Percentiles rank a stretch among this genome's conserved stretches.
These are phyloP conservation scores for Urtica urens DNA, from an alignment of 306 rosid species.

Conservation along the genomic window DNA sequence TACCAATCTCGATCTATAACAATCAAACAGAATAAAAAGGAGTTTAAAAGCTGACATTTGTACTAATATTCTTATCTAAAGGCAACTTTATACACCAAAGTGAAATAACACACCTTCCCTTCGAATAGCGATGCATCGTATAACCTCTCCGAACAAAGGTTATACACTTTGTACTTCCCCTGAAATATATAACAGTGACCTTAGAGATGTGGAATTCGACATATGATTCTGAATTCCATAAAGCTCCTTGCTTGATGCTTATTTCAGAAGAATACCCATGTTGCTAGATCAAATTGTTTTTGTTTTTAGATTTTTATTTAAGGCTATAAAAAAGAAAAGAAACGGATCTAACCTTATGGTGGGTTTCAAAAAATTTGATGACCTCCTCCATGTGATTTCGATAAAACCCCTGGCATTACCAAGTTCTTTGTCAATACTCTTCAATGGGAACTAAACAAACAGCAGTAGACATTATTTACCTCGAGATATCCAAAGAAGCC, in stretches of 20 bases:
- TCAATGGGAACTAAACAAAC: slow-evolving; percentile 9
- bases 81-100: slow-evolving; percentile 16
- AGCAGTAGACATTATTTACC: slow-evolving; percentile 31
- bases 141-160: slow-evolving; percentile 95
- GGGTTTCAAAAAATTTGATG: slow-evolving; percentile 67
- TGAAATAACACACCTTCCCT: slow-evolving; percentile 61
- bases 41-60: too few species aligned
- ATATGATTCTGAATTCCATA: too few species aligned
- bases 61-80: too few species aligned
- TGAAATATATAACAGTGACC: slow-evolving; percentile 24
- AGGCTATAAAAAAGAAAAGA: neutral
- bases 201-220: slow-evolving; percentile 15
- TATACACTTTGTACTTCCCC: slow-evolving; percentile 94
- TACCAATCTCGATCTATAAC: too few species aligned
- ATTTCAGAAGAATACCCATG: too few species aligned
- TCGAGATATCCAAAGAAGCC: slow-evolving; percentile 81
- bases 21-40: too few species aligned
- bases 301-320: neutral
- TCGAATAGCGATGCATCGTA: slow-evolving; percentile 82
- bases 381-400: slow-evolving; percentile 98
- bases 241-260: too few species aligned
- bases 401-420: slow-evolving; percentile 75
- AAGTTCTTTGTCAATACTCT: slow-evolving; percentile 18
- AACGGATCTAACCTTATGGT: slow-evolving; percentile 52
- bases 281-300: neutral